Evolutionary conservation across 345 rosid species (phyloP).

Genomic region (Lepidium didymum): DNA sequence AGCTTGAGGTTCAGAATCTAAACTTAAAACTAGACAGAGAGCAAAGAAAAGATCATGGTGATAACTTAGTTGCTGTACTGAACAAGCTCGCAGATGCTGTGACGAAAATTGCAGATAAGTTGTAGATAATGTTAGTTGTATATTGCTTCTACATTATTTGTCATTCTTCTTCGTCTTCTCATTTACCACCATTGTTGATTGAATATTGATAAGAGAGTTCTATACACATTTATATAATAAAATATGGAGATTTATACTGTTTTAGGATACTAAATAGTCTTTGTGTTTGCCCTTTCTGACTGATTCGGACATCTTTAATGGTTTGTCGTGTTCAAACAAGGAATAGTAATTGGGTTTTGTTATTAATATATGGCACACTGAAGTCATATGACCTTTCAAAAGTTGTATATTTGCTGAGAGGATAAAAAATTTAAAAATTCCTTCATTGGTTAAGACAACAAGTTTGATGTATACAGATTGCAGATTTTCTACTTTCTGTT

Average conservation of each 20-base stretch:
- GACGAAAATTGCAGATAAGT: constrained; percentile 79
- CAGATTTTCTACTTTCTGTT: background rate
- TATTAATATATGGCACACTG: background rate
- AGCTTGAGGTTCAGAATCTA: constrained; percentile 77
- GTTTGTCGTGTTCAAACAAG: background rate
- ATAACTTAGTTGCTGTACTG: constrained; percentile 67
- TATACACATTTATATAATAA: constrained; percentile 2
- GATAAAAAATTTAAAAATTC: background rate
- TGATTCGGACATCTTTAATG: background rate
- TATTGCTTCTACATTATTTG: background rate
- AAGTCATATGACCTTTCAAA: background rate
- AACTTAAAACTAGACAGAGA: constrained; percentile 65
- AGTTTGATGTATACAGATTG: background rate
- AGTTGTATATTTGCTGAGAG: background rate
- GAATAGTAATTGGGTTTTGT: background rate
- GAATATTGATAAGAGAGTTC: constrained; percentile 9
- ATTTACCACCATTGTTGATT: constrained; percentile 8
- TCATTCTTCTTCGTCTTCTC: background rate
- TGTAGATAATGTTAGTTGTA: constrained; percentile 33
- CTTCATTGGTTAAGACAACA: background rate
- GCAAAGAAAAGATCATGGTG: constrained; percentile 72
- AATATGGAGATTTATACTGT: constrained; percentile 6
- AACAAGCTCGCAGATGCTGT: constrained; percentile 86
- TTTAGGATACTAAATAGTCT: background rate
- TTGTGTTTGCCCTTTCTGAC: background rate